Percentiles rank a stretch among this genome's conserved stretches.
Evolutionary conservation across 768 basidiomycete genomes (phyloP).

Genomic region (Kwoniella europaea): DNA sequence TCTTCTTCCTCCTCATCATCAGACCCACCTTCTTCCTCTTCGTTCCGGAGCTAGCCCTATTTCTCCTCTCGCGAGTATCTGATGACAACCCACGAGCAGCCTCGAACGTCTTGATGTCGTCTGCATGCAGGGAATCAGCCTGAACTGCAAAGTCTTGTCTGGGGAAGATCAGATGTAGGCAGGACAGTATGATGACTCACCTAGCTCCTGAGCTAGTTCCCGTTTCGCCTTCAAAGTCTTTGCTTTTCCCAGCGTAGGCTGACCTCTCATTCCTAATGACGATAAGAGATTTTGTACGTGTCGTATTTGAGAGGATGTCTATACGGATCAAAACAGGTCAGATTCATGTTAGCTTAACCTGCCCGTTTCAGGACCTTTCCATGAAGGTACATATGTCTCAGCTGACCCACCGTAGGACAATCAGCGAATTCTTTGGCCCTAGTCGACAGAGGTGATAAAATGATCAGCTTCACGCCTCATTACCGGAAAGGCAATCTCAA

Average conservation of each 20-base stretch:
- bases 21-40: neutral
- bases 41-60: neutral
- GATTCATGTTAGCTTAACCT: too few relatives aligned
- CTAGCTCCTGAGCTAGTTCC: constrained; percentile 77
- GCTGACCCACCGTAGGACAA: too few relatives aligned
- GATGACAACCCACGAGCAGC: constrained; percentile 41
- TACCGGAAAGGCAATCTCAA: neutral
- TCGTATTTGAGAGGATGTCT: constrained; percentile 45
- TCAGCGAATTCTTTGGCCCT: constrained; percentile 53
- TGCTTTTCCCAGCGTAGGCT: constrained; percentile 79
- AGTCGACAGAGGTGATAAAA: neutral
- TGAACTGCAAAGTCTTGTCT: neutral
- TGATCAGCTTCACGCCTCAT: neutral
- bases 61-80: neutral
- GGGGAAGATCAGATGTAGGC: neutral
- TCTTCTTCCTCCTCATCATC: constrained; percentile 14
- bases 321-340: too few relatives aligned
- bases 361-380: too few relatives aligned
- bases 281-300: constrained; percentile 34
- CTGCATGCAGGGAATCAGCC: constrained; percentile 20
- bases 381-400: too few relatives aligned
- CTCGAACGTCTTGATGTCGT: constrained; percentile 51
- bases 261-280: constrained; percentile 74
- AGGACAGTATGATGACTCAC: constrained; percentile 58
- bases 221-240: constrained; percentile 72